These are phyloP conservation scores for Gossypium raimondii DNA, from an alignment of 345 rosid genomes.

Conservation along the genomic window DNA sequence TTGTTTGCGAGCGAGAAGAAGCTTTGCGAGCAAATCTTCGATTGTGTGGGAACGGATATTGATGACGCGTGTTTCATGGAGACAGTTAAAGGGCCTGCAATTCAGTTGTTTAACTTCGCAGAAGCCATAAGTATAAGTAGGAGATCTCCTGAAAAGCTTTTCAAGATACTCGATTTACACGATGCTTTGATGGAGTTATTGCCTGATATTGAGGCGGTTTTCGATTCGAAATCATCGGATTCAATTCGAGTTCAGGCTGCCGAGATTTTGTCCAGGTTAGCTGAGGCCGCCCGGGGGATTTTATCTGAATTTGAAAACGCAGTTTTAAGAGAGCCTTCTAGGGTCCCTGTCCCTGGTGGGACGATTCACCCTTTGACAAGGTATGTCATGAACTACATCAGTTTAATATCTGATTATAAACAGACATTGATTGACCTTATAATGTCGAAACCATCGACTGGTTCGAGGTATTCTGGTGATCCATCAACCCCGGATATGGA, in stretches of 20 bases:
- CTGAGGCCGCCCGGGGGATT: constrained; percentile 84
- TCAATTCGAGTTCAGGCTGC: constrained; percentile 65
- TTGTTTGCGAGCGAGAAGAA: constrained; percentile 82
- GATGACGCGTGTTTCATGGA: constrained; percentile 84
- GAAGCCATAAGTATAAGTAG: constrained; percentile 87
- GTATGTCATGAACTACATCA: constrained; percentile 94
- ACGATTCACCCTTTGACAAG: constrained; percentile 91
- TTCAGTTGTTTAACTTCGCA: constrained; percentile 76
- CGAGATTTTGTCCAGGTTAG: constrained; percentile 73
- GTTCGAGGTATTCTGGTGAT: constrained; percentile 71
- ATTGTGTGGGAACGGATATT: constrained; percentile 56
- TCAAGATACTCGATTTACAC: constrained; percentile 83
- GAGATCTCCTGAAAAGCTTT: constrained; percentile 89
- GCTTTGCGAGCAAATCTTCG: constrained; percentile 77
- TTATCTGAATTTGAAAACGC: constrained; percentile 81
- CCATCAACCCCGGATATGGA: constrained; percentile 73
- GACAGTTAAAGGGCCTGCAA: constrained; percentile 72
- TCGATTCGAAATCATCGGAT: constrained; percentile 55
- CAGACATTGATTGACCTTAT: constrained; percentile 73
- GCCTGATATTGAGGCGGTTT: constrained; percentile 77
- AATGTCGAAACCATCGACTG: constrained; percentile 70
- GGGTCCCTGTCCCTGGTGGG: constrained; percentile 82
- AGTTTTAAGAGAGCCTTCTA: constrained; percentile 69
- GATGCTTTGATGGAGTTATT: constrained; percentile 65
- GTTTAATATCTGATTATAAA: constrained; percentile 86